Evolutionary conservation across 768 basidiomycete genomes (phyloP).

Genomic region (Lentinula lateritia): DNA sequence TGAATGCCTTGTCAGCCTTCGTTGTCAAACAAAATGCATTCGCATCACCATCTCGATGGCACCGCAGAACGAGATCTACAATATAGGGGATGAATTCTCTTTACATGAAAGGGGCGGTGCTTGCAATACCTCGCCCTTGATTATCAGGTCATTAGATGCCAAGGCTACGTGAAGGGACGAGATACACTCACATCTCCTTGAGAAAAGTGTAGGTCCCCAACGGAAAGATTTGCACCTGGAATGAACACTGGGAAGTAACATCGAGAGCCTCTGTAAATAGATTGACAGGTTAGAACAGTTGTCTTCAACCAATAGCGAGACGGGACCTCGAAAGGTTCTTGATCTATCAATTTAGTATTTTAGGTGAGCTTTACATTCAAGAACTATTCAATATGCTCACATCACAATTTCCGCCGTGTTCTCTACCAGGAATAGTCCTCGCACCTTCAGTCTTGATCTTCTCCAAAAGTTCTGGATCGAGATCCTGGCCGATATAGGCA

Average conservation of each 20-base stretch:
- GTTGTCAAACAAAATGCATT: background rate
- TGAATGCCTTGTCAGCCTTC: constrained; percentile 13
- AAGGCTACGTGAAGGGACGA: background rate
- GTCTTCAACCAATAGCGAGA: too few species aligned
- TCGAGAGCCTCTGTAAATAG: constrained; percentile 46
- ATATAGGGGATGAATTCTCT: background rate
- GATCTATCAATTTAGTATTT: constrained; percentile 36
- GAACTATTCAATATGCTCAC: constrained; percentile 22
- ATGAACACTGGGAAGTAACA: constrained; percentile 78
- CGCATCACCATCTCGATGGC: constrained; percentile 66
- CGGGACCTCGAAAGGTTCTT: constrained; percentile 63
- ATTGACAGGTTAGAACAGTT: background rate
- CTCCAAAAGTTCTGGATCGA: constrained; percentile 36
- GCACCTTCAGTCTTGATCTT: constrained; percentile 65
- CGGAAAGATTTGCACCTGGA: constrained; percentile 69
- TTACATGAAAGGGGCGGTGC: background rate
- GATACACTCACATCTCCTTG: constrained; percentile 55
- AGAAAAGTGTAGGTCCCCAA: constrained; percentile 77
- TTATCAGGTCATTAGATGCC: too few species aligned
- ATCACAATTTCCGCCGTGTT: constrained; percentile 78
- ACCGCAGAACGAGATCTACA: constrained; percentile 65
- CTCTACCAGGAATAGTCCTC: constrained; percentile 69
- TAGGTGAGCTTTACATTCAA: background rate
- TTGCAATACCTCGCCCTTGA: constrained; percentile 48
- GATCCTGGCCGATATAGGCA: constrained; percentile 66